Percentiles rank a stretch among this genome's conserved stretches.
Conservation (phyloP, 2,329 filamentous ascomycete genomes). For the Dothidotthia symphoricarpi region DNA sequence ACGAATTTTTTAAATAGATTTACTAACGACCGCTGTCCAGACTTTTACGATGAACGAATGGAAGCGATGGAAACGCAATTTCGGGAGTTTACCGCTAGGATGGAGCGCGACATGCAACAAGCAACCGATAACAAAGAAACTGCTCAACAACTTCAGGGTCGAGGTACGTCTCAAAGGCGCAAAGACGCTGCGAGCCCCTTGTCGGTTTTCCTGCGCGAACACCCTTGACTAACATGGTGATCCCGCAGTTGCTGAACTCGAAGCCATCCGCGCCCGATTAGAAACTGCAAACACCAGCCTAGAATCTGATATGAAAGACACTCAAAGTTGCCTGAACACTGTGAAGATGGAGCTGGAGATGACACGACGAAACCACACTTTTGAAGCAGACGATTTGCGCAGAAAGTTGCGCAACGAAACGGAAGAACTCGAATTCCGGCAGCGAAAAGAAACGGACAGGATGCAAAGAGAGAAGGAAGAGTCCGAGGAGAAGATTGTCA, state of each 20-base stretch:
- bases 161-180: constrained; percentile 56
- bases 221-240: constrained; percentile 2
- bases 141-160: constrained; percentile 69
- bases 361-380: constrained; percentile 52
- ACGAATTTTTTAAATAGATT: constrained; percentile 65
- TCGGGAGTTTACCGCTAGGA: constrained; percentile 66
- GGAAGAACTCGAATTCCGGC: constrained; percentile 55
- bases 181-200: too few relatives aligned
- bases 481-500: constrained; percentile 44
- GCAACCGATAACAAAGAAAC: constrained; percentile 71
- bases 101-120: constrained; percentile 67
- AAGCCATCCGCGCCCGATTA: constrained; percentile 52
- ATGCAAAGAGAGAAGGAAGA: constrained; percentile 53
- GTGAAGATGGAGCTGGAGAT: constrained; percentile 54
- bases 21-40: constrained; percentile 69
- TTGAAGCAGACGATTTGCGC: constrained; percentile 52
- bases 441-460: constrained; percentile 58
- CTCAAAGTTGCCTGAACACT: constrained; percentile 53
- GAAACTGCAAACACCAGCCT: constrained; percentile 55
- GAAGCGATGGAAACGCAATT: constrained; percentile 74
- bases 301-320: constrained; percentile 66
- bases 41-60: constrained; percentile 76
- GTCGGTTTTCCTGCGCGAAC: neutral
- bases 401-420: constrained; percentile 57
- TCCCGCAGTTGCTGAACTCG: constrained; percentile 55